These are phyloP conservation scores for Vachellia pachyceras DNA, from an alignment of 306 rosid species.

Conservation along the genomic window DNA sequence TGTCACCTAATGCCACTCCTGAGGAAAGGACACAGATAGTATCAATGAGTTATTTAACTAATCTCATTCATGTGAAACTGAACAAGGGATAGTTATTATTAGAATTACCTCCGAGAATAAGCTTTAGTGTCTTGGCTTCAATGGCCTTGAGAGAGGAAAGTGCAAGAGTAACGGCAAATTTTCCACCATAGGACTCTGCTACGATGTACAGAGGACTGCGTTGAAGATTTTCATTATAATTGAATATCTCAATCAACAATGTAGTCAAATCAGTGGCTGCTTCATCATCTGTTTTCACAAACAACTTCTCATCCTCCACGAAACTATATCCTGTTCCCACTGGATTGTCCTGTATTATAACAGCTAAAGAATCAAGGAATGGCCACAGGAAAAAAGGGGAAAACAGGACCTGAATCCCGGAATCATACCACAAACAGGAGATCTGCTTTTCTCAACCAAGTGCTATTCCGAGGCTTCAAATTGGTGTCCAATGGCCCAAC, in stretches of 20 bases:
- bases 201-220: conserved; percentile 77
- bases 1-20: conserved; percentile 95
- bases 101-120: conserved; percentile 65
- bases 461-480: conserved; percentile 75
- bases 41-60: background rate
- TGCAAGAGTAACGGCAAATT: conserved; percentile 79
- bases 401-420: background rate
- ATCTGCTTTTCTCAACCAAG: conserved; percentile 79
- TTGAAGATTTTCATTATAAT: conserved; percentile 55
- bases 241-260: conserved; percentile 62
- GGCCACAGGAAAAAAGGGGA: background rate
- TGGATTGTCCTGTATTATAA: conserved; percentile 70
- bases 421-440: conserved; percentile 70
- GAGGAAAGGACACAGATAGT: conserved; percentile 8
- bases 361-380: background rate
- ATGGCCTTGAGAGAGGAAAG: conserved; percentile 70
- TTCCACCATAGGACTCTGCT: conserved; percentile 96
- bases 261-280: conserved; percentile 82
- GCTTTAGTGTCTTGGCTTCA: conserved; percentile 58
- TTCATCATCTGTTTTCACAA: conserved; percentile 76
- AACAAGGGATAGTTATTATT: background rate
- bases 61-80: conserved; percentile 2
- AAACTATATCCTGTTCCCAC: conserved; percentile 92
- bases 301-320: conserved; percentile 62
- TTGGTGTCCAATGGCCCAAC: conserved; percentile 72